A percentile compares a stretch with the other conserved stretches of the same genome.
phyloP scores from a whole-genome alignment of 2,329 filamentous ascomycete species.

The Cryphonectria japonica region DNA sequence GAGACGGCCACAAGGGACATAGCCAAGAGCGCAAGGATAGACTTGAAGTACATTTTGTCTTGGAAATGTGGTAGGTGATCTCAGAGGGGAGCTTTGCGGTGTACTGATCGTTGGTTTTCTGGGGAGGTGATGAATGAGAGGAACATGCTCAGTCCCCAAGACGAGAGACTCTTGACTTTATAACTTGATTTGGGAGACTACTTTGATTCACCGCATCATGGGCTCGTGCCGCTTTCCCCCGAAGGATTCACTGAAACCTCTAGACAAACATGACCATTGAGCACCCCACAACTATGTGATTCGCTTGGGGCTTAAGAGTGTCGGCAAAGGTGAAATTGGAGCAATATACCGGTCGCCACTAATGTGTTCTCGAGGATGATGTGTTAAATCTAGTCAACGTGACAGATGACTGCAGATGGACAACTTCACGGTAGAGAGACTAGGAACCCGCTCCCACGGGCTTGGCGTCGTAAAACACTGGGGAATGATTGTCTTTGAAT shows the following conservation, averaged over 20 bases:
- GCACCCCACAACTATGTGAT: neutral
- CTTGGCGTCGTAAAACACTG: neutral
- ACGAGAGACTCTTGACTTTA: neutral
- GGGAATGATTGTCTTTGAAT: neutral
- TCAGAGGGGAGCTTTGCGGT: neutral
- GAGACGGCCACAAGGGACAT: conserved; percentile 5
- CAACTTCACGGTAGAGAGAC: neutral
- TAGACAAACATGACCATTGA: neutral
- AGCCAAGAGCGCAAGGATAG: conserved; percentile 4
- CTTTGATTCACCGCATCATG: neutral
- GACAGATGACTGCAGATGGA: neutral
- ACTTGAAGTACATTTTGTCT: conserved; percentile 10
- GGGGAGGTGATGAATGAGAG: neutral
- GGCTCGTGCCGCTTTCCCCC: neutral
- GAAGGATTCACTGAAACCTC: neutral
- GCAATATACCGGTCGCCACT: neutral
- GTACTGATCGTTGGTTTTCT: neutral
- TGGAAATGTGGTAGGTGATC: neutral
- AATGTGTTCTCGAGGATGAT: neutral
- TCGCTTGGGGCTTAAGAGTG: neutral
- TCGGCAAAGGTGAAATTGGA: too few species aligned
- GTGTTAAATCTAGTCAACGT: neutral
- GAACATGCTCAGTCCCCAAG: neutral
- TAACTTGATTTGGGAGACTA: neutral
- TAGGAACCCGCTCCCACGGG: neutral